Evolutionary conservation across 2,329 filamentous ascomycete species (phyloP).

Genomic region (Hawksworthiomyces lignivorus): DNA sequence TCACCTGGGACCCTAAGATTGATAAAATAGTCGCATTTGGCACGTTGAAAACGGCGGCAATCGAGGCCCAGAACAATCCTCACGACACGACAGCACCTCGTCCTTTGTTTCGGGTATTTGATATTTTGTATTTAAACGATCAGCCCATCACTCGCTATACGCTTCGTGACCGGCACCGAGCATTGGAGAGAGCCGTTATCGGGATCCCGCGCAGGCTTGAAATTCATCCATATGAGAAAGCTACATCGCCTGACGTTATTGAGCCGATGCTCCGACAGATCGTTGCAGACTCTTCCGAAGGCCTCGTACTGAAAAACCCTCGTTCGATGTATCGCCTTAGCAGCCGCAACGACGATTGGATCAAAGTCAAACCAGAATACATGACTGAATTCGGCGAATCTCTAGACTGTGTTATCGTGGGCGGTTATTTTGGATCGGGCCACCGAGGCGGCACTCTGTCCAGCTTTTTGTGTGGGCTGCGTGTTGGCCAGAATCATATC

Average conservation of each 20-base stretch:
- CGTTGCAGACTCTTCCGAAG: slow-evolving; percentile 80
- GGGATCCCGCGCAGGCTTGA: slow-evolving; percentile 71
- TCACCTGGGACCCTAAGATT: slow-evolving; percentile 86
- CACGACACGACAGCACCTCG: slow-evolving; percentile 56
- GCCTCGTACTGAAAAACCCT: slow-evolving; percentile 89
- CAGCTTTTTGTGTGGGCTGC: slow-evolving; percentile 83
- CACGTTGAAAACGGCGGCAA: slow-evolving; percentile 82
- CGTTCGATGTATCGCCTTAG: slow-evolving; percentile 79
- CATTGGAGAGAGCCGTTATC: slow-evolving; percentile 63
- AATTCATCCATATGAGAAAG: slow-evolving; percentile 64
- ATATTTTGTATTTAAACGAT: slow-evolving; percentile 84
- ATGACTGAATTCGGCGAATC: slow-evolving; percentile 95
- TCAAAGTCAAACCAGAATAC: slow-evolving; percentile 98
- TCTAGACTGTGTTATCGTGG: slow-evolving; percentile 81
- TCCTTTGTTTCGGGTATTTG: slow-evolving; percentile 80
- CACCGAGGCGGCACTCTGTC: slow-evolving; percentile 74
- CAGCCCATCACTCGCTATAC: slow-evolving; percentile 73
- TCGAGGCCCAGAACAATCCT: slow-evolving; percentile 69
- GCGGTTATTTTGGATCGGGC: slow-evolving; percentile 87
- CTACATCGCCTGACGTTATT: slow-evolving; percentile 61
- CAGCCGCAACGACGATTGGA: slow-evolving; percentile 89
- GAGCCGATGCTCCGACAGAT: slow-evolving; percentile 74
- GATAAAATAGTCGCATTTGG: slow-evolving; percentile 86
- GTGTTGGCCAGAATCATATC: slow-evolving; percentile 63
- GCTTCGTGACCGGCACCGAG: slow-evolving; percentile 69